A percentile compares a stretch with the other conserved stretches of the same genome.
These are phyloP conservation scores for Penicillium steckii DNA, from an alignment of 495 filamentous ascomycete genomes.

Conservation along the genomic window DNA sequence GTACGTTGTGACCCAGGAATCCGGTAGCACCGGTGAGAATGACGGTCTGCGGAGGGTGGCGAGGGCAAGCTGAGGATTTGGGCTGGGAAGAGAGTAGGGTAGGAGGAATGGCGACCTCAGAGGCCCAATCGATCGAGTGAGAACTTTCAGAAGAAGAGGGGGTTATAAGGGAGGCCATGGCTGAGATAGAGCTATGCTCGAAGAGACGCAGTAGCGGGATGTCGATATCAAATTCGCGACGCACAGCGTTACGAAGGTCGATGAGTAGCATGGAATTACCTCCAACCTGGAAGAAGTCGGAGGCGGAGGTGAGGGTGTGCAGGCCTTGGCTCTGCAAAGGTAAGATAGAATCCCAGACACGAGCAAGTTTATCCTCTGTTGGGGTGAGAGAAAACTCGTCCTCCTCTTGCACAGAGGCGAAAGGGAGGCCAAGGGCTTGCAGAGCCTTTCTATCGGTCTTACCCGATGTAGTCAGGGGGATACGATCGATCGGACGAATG, in stretches of 20 bases:
- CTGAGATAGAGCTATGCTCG: conserved; percentile 16
- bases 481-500: conserved; percentile 24
- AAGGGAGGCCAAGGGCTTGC: conserved; percentile 21
- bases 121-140: conserved; percentile 27
- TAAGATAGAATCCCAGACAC: background rate
- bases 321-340: background rate
- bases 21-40: conserved; percentile 19
- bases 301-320: background rate
- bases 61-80: background rate
- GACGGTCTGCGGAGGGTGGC: background rate
- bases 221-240: conserved; percentile 12
- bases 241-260: conserved; percentile 20
- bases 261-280: conserved; percentile 35
- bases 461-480: conserved; percentile 32
- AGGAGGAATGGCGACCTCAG: conserved; percentile 17
- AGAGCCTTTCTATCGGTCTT: conserved; percentile 33
- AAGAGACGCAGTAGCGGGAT: conserved; percentile 22
- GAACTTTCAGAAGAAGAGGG: conserved; percentile 1
- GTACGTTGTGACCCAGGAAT: conserved; percentile 12
- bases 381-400: background rate
- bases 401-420: background rate
- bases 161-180: conserved; percentile 24
- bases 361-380: background rate
- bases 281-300: conserved; percentile 31
- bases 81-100: background rate